Percentiles rank a stretch among this genome's conserved stretches.
phyloP scores from a whole-genome alignment of 768 basidiomycete species.

The Pisolithus marmoratus region DNA sequence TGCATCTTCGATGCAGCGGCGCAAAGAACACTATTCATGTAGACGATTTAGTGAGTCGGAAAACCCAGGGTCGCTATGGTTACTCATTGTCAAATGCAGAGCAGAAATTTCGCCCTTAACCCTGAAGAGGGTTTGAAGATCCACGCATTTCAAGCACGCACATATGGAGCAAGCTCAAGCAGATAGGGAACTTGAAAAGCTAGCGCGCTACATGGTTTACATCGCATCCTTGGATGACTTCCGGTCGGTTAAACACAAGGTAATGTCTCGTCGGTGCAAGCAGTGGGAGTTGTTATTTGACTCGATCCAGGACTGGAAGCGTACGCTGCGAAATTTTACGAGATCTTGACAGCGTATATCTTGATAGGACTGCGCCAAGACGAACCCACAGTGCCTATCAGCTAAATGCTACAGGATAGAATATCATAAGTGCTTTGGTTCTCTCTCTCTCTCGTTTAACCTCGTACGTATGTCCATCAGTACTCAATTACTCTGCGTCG shows the following conservation, averaged over 20 bases:
- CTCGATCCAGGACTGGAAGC: constrained; percentile 30
- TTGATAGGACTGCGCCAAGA: too few species aligned
- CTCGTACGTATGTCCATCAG: too few species aligned
- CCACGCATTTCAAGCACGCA: constrained; percentile 71
- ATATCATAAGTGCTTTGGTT: too few species aligned
- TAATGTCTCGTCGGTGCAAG: constrained; percentile 21
- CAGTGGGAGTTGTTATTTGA: background rate
- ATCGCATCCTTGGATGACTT: constrained; percentile 60
- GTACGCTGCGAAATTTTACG: constrained; percentile 18
- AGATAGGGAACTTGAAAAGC: constrained; percentile 64
- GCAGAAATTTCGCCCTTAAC: constrained; percentile 85
- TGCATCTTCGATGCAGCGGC: constrained; percentile 32
- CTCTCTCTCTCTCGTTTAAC: too few species aligned
- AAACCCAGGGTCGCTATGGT: background rate
- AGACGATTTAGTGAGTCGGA: constrained; percentile 63
- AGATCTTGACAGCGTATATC: background rate
- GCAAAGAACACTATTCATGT: constrained; percentile 79
- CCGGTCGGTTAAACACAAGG: constrained; percentile 60
- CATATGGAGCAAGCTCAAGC: constrained; percentile 57
- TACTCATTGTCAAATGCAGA: constrained; percentile 30
- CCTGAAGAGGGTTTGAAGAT: constrained; percentile 82
- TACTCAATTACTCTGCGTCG: too few species aligned
- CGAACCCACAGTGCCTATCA: too few species aligned
- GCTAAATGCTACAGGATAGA: too few species aligned
- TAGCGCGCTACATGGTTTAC: constrained; percentile 61